Conservation (phyloP, 2,329 filamentous ascomycete species). For the Mycocentrospora acerina region DNA sequence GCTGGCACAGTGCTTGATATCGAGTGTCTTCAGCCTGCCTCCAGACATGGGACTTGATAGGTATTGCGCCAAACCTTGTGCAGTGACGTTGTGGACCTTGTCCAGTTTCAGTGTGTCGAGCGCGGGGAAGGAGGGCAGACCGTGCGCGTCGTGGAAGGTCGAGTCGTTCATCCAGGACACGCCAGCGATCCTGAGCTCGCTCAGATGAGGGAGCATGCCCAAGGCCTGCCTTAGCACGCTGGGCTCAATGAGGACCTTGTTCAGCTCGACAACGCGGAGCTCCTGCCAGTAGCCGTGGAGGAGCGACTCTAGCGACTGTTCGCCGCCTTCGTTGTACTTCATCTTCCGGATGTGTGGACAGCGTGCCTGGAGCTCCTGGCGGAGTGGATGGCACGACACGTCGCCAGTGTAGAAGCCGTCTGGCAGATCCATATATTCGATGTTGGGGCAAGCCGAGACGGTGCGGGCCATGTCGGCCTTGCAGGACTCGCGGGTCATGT, state of each 20-base stretch:
- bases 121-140: conserved; percentile 71
- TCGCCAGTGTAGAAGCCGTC: conserved; percentile 86
- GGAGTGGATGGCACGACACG: conserved; percentile 69
- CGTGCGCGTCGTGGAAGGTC: conserved; percentile 67
- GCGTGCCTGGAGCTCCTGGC: conserved; percentile 79
- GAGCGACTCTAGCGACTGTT: conserved; percentile 73
- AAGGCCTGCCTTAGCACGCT: conserved; percentile 70
- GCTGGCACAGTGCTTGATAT: conserved; percentile 67
- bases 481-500: conserved; percentile 89
- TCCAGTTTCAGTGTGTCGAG: conserved; percentile 73
- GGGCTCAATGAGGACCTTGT: conserved; percentile 68
- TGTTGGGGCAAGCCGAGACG: conserved; percentile 79
- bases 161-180: conserved; percentile 73
- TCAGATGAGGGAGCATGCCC: conserved; percentile 64
- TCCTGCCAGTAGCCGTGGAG: conserved; percentile 67
- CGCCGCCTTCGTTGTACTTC: conserved; percentile 77
- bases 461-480: conserved; percentile 83
- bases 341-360: conserved; percentile 87
- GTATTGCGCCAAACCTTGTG: conserved; percentile 68
- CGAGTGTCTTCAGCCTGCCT: conserved; percentile 65
- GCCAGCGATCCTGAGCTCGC: conserved; percentile 72
- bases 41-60: conserved; percentile 60
- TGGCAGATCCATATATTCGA: conserved; percentile 87
- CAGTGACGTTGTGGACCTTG: conserved; percentile 70
- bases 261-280: conserved; percentile 73